Conservation (phyloP, 2,329 filamentous ascomycete species). For the Amesomyces nigricolor region DNA sequence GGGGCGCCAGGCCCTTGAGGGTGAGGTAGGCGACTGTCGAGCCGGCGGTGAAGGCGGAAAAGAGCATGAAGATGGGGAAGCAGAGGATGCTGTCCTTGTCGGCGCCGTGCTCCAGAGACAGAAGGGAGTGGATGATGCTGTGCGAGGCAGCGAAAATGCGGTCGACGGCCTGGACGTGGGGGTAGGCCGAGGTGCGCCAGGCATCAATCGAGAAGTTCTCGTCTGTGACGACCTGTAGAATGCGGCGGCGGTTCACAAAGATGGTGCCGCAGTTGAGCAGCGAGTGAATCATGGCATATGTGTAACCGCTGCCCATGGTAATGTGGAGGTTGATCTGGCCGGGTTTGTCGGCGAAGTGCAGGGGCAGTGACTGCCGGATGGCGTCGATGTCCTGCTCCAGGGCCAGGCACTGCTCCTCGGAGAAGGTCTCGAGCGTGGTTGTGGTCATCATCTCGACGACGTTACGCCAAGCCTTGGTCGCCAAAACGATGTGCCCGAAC, state of each 20-base stretch:
- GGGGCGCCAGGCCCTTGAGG: slow-evolving; percentile 54
- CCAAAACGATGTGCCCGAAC: slow-evolving; percentile 56
- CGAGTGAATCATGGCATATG: slow-evolving; percentile 58
- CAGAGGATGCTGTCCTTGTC: slow-evolving; percentile 56
- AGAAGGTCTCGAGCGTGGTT: slow-evolving; percentile 46
- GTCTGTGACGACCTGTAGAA: slow-evolving; percentile 52
- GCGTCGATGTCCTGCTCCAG: slow-evolving; percentile 51
- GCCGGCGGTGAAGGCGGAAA: slow-evolving; percentile 56
- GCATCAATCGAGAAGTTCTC: slow-evolving; percentile 48
- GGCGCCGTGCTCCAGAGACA: slow-evolving; percentile 49
- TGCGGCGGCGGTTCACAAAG: slow-evolving; percentile 54
- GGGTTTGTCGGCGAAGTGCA: slow-evolving; percentile 56
- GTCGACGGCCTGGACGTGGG: slow-evolving; percentile 48
- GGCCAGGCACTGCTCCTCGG: slow-evolving; percentile 46
- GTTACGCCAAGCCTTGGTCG: slow-evolving; percentile 56
- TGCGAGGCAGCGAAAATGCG: slow-evolving; percentile 55
- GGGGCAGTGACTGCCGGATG: slow-evolving; percentile 49
- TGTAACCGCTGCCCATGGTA: slow-evolving; percentile 59
- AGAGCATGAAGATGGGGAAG: slow-evolving; percentile 59
- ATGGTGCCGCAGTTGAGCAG: slow-evolving; percentile 56
- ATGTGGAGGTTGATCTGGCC: slow-evolving; percentile 58
- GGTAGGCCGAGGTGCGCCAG: slow-evolving; percentile 46
- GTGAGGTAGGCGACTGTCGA: slow-evolving; percentile 57
- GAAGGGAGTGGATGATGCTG: slow-evolving; percentile 50
- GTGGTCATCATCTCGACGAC: slow-evolving; percentile 57